Percentiles rank a stretch among this genome's conserved stretches.
These are phyloP conservation scores for Camelina neglecta DNA, from an alignment of 345 rosid genomes.

Conservation along the genomic window DNA sequence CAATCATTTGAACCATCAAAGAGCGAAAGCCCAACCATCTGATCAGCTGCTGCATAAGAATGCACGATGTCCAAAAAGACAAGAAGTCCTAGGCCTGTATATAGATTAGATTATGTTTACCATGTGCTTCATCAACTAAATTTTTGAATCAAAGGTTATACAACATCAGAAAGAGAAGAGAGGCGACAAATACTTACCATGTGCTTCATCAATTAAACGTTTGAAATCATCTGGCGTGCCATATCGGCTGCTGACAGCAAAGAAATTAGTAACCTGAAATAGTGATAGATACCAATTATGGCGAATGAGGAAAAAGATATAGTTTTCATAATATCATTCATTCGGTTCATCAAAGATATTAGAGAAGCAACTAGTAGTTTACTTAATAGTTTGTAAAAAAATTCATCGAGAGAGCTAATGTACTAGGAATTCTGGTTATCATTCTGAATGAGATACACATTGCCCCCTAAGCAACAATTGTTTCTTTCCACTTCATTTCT, in stretches of 20 bases:
- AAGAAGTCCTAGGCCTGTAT: slow-evolving; percentile 78
- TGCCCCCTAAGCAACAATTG: slow-evolving; percentile 6
- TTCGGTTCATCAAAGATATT: slow-evolving; percentile 9
- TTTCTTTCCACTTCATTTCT: slow-evolving; percentile 4
- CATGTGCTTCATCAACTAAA: slow-evolving; percentile 80
- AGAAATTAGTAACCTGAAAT: slow-evolving; percentile 85
- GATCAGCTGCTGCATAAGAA: slow-evolving; percentile 96
- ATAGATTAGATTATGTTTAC: slow-evolving; percentile 46
- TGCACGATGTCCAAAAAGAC: slow-evolving; percentile 93
- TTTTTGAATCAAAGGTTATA: slow-evolving; percentile 46
- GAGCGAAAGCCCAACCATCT: slow-evolving; percentile 89
- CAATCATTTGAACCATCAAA: slow-evolving; percentile 99
- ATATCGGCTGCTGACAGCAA: slow-evolving; percentile 89
- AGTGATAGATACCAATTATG: slow-evolving; percentile 18
- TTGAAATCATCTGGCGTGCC: slow-evolving; percentile 99
- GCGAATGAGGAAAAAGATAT: slow-evolving; percentile 11
- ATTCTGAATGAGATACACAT: slow-evolving; percentile 12
- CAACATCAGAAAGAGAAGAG: slow-evolving; percentile 2
- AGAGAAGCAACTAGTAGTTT: slow-evolving; percentile 8
- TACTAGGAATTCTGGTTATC: slow-evolving; percentile 13
- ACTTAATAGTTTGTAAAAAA: slow-evolving; percentile 2
- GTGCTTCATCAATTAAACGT: slow-evolving; percentile 92
- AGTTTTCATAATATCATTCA: slow-evolving; percentile 1
- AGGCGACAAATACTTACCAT: slow-evolving; percentile 56
- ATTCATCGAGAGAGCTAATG: not conserved